Conservation (phyloP, 2,329 filamentous ascomycete genomes). For the Gremmenia infestans region DNA sequence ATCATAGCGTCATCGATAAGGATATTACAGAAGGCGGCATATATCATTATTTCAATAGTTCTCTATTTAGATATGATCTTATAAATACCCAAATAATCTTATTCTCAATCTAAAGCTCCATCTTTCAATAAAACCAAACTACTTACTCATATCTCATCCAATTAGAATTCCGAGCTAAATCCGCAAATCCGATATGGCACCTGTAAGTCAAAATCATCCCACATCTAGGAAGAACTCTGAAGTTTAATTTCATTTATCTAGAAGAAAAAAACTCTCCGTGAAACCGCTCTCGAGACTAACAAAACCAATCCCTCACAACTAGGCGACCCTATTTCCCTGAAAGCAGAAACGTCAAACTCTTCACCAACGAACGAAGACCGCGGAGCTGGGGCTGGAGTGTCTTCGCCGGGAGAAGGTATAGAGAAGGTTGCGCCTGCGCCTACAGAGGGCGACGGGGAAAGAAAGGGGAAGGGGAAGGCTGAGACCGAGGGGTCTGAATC, state of each 20-base stretch:
- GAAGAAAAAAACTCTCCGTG: slow-evolving; percentile 10
- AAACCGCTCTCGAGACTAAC: slow-evolving; percentile 15
- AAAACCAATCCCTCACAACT: slow-evolving; percentile 20
- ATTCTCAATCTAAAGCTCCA: no score
- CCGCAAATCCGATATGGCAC: neutral
- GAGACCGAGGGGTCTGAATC: slow-evolving; percentile 17
- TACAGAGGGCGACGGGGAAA: slow-evolving; percentile 14
- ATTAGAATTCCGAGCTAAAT: neutral
- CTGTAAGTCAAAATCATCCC: neutral
- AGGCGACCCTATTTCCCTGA: slow-evolving; percentile 19
- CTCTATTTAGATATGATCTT: neutral
- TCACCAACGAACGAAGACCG: slow-evolving; percentile 8
- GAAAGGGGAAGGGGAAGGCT: slow-evolving; percentile 20
- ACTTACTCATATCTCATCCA: no score
- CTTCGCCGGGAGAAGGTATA: slow-evolving; percentile 1
- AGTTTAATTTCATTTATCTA: neutral
- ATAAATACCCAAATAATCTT: no score
- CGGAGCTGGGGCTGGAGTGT: neutral
- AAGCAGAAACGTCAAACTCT: slow-evolving; percentile 14
- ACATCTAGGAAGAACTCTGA: neutral
- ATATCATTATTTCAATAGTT: neutral
- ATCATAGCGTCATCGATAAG: slow-evolving; percentile 14
- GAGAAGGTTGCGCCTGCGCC: slow-evolving; percentile 7
- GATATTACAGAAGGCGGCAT: neutral
- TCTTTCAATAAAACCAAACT: no score